Evolutionary conservation across 768 basidiomycete genomes (phyloP), one percentile per base, ranked within the genome.

Genomic region (Mycena floridula): DNA sequence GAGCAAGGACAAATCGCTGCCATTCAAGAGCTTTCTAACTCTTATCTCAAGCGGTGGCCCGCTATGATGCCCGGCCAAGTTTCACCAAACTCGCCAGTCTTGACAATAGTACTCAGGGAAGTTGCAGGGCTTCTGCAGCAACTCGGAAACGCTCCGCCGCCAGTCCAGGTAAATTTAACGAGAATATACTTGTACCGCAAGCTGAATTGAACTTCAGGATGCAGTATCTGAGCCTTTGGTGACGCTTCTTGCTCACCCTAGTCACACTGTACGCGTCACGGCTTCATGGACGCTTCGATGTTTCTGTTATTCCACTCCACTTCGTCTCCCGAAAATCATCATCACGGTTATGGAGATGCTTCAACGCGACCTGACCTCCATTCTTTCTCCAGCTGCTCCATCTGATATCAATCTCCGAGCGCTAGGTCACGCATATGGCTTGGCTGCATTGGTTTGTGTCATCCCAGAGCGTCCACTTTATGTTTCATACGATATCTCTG

Each of bases 1-100:
- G 95, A 99, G 56, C 89, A 92, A 57, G 94, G 87, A 0, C 95
- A 98, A 62, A 94, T 98, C 37, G 69, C 72, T 22, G 94, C 94
- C 2, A 88, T 96, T 25, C 82, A 88, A 54, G 94, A 96, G 52
- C 67, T 96, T 32, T 82, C 89, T 0, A 82, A 72, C 26, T 70
- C 76, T 4, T 96, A 91, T 59, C 67, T 96, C 47, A 91, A 88
- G 61, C 77, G 89, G 42, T 97, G 92, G 91, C 92, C 93, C 1
- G 85, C 90, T 0, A 77, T 95, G 64, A 82, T 97, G 76, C 91
- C 91, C 8, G 90, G 89, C 6, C 84, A 89, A 51, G 67, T 68
- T 16, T 76, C 84, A 0, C 89, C 92, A 0, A 68, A 65, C 26
- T 74, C 86, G 5, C 59, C 78, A 1, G 77, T 88, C 1, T 69